Base-by-base conservation (phyloP, 371 early-diverging fungal genomes). In the Apophysomyces sp. region DNA sequence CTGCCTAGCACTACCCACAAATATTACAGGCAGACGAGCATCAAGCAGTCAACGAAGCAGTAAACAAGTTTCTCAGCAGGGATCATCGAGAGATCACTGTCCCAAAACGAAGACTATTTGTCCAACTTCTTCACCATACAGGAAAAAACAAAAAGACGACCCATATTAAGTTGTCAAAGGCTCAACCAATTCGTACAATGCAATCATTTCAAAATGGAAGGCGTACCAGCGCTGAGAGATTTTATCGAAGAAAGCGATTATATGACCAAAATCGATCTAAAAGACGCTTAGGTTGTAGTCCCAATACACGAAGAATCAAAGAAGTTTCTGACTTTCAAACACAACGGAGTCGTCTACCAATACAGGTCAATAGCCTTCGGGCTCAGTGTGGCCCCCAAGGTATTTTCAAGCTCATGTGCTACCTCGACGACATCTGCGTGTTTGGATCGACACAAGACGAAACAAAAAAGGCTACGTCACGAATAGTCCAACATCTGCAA, bases 121-220 rank as follows among this genome's bases (percentile, higher is more conserved):
- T 60, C 53, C 18, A 31, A 32, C 6, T 36, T 60, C 26, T 62
- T 62, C 37, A 56, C 62, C 4, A 44, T 62, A 13, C 44, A 57
- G 36, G 56, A 62, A 31, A 8, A 3, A 29, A 30, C 16, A 2
- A 61, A 61, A 31, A 18, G 3, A 15, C 40, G 62, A 15, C 56
- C 62, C 3, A 61, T 60, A 28, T 29, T 61, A 41, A 27, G 37
- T 31, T 61, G 55, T 18, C 2, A 12, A 30, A 32, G 24, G 11
- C 13, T 56, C 21, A 62, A 62, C 52, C 12, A 18, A 16, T 62
- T 55, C 26, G 5, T 56, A 6, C 55, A 56, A 24, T 21, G 57
- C 29, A 32, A 57, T 36, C 58, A 57, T 21, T 63, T 63, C 62
- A 63, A 63, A 36, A 63, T 63, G 63, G 63, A 63, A 40, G 57